Evolutionary conservation across 495 filamentous ascomycete species (phyloP).

Genomic region (Apiosordaria backusii): DNA sequence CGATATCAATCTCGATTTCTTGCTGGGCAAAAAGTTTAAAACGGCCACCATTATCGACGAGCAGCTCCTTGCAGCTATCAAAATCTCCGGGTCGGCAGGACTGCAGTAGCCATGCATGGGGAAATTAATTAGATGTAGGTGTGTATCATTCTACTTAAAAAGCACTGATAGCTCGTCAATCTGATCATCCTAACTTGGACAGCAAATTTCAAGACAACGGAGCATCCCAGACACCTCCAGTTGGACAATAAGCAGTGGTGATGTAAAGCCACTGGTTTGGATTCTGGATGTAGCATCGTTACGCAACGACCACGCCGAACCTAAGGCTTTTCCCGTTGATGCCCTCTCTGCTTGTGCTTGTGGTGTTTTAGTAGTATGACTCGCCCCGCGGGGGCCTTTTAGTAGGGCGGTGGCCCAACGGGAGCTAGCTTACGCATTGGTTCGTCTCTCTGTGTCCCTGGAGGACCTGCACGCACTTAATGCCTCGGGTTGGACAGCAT

Average conservation of each 20-base stretch:
- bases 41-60: background rate
- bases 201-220: background rate
- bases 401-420: conserved; percentile 11
- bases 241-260: background rate
- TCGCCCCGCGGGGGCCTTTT: conserved; percentile 9
- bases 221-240: background rate
- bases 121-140: background rate
- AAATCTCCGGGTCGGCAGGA: background rate
- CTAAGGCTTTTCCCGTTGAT: background rate
- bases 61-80: background rate
- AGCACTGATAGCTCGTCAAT: background rate
- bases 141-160: background rate
- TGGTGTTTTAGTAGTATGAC: background rate
- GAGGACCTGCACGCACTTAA: conserved; percentile 20
- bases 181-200: background rate
- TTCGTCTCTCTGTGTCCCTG: background rate
- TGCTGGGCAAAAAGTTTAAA: conserved; percentile 12
- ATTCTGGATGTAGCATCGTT: background rate
- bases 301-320: background rate
- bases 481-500: conserved; percentile 18
- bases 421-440: conserved; percentile 9
- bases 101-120: background rate
- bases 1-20: conserved; percentile 3
- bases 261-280: background rate
- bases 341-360: conserved; percentile 6